A percentile compares a stretch with the other conserved stretches of the same genome.
These are phyloP conservation scores for Triticum dicoccoides DNA, from an alignment of 176 grass and related monocot genomes.

Conservation along the genomic window DNA sequence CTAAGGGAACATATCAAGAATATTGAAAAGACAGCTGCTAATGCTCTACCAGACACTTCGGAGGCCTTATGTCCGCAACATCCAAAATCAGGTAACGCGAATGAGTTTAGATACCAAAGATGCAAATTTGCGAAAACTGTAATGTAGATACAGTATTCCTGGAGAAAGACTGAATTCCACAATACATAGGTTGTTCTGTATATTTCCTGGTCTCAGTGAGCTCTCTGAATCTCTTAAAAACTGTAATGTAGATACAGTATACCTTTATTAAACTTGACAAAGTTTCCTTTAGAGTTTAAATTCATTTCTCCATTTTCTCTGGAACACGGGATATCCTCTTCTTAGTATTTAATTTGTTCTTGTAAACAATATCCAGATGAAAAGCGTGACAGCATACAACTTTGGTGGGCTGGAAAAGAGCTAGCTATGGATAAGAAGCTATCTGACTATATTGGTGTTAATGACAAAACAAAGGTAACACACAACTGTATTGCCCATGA, in stretches of 20 bases:
- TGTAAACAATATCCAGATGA: constrained; percentile 18
- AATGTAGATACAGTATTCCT: background rate
- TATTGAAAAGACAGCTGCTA: constrained; percentile 32
- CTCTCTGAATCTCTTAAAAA: background rate
- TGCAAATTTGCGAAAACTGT: background rate
- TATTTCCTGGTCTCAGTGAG: background rate
- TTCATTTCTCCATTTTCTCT: background rate
- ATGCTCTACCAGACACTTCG: background rate
- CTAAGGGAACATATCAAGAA: constrained; percentile 54
- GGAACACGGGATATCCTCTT: background rate
- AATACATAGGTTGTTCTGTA: background rate
- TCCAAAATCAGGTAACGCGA: constrained; percentile 30
- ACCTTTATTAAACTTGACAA: background rate
- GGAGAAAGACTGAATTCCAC: background rate
- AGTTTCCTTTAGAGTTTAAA: background rate
- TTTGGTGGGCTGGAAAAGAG: constrained; percentile 71
- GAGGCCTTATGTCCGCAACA: background rate
- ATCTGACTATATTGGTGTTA: constrained; percentile 52
- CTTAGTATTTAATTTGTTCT: background rate
- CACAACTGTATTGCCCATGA: background rate
- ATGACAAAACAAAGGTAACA: constrained; percentile 77
- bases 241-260: too few species aligned
- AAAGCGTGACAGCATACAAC: constrained; percentile 20
- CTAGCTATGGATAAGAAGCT: constrained; percentile 45
- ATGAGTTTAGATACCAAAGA: background rate